Percentiles rank a stretch among this genome's conserved stretches.
Evolutionary conservation across 371 early-diverging fungal genomes (phyloP).

Genomic region (Apophysomyces ossiformis): DNA sequence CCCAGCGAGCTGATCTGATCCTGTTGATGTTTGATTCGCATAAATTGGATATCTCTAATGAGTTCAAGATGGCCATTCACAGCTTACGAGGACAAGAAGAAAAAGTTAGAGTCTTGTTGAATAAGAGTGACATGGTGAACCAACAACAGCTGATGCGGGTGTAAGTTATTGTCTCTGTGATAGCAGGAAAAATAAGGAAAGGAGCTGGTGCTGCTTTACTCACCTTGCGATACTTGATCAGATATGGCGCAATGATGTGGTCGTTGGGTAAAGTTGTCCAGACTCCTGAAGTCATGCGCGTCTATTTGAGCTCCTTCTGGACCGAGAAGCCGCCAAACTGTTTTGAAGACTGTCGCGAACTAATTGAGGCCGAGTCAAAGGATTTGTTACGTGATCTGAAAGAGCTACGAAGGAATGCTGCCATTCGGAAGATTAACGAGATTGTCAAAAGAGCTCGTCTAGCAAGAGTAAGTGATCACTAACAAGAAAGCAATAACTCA

Average conservation of each 20-base stretch:
- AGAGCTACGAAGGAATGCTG: constrained; percentile 80
- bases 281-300: constrained; percentile 90
- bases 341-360: constrained; percentile 73
- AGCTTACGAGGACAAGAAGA: constrained; percentile 84
- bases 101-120: constrained; percentile 83
- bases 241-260: constrained; percentile 94
- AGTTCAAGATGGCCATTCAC: constrained; percentile 84
- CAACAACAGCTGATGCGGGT: constrained; percentile 91
- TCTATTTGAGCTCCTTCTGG: constrained; percentile 88
- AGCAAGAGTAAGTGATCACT: constrained; percentile 55
- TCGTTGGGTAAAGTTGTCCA: constrained; percentile 88
- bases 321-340: constrained; percentile 71
- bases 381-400: constrained; percentile 80
- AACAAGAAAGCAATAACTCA: neutral
- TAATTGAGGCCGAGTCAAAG: constrained; percentile 77
- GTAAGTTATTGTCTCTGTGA: constrained; percentile 45
- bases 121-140: constrained; percentile 87
- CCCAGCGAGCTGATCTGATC: constrained; percentile 86
- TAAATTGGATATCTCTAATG: constrained; percentile 91
- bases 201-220: neutral
- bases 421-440: constrained; percentile 90
- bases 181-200: too few species aligned
- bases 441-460: constrained; percentile 88
- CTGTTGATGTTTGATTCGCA: constrained; percentile 87
- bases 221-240: constrained; percentile 15